A percentile compares a stretch with the other conserved stretches of the same genome.
Conservation (phyloP, 352 stramenopile genomes). For the Phytophthora agathidicida region DNA sequence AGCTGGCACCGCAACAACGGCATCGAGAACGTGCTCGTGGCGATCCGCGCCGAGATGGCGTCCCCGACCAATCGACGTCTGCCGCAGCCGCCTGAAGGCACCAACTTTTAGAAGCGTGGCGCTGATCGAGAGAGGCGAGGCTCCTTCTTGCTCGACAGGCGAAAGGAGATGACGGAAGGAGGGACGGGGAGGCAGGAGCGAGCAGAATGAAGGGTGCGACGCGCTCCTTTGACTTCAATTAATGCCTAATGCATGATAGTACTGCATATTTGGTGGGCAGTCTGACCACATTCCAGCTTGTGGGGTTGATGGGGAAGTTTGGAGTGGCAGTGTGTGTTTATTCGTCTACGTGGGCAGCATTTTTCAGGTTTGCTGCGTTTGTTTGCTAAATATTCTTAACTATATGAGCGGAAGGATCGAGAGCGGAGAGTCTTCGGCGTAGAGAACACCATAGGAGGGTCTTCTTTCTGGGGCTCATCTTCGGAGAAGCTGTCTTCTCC, state of each 20-base stretch:
- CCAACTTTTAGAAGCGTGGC: conserved; percentile 86
- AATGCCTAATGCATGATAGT: conserved; percentile 43
- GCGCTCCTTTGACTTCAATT: conserved; percentile 27
- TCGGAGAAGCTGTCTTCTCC: conserved; percentile 19
- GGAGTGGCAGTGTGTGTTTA: not conserved
- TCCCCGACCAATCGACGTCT: conserved; percentile 89
- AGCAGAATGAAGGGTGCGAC: not conserved
- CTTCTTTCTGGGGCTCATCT: conserved; percentile 31
- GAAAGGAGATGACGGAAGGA: conserved; percentile 11
- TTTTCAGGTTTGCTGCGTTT: conserved; percentile 1
- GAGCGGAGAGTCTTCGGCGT: conserved; percentile 33
- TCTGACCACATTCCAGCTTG: not conserved
- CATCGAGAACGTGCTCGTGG: conserved; percentile 92
- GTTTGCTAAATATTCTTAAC: conserved; percentile 38
- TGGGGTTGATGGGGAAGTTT: conserved; percentile 4
- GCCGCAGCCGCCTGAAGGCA: conserved; percentile 90
- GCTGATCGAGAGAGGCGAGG: conserved; percentile 7
- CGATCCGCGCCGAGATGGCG: conserved; percentile 91
- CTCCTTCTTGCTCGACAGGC: conserved; percentile 9
- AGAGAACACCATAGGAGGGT: conserved; percentile 21
- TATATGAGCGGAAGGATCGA: conserved; percentile 21
- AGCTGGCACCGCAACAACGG: conserved; percentile 90
- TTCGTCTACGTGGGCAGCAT: conserved; percentile 9
- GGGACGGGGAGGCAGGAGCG: conserved; percentile 8
- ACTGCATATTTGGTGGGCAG: conserved; percentile 26